Evolutionary conservation across 345 rosid species (phyloP).

Genomic region (Pistacia integerrima): DNA sequence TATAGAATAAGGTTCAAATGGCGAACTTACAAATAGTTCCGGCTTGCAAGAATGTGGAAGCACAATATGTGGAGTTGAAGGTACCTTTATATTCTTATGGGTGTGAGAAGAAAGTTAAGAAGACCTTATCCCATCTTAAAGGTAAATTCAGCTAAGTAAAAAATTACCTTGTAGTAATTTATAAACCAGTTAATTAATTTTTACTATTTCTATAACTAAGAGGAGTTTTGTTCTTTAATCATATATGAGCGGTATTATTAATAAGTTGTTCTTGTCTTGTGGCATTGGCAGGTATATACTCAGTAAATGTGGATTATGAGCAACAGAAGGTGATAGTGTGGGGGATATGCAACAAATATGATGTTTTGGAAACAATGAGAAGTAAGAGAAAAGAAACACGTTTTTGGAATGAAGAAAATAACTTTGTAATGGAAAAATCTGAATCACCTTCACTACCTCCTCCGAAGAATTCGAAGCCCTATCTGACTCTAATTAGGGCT

Average conservation of each 20-base stretch:
- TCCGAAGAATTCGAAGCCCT: slow-evolving; percentile 20
- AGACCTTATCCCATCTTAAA: slow-evolving; percentile 71
- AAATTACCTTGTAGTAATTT: too few species aligned
- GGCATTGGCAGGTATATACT: slow-evolving; percentile 63
- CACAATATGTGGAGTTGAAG: slow-evolving; percentile 92
- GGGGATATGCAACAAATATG: slow-evolving; percentile 87
- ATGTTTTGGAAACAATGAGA: slow-evolving; percentile 57
- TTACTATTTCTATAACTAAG: too few species aligned
- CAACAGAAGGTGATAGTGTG: slow-evolving; percentile 86
- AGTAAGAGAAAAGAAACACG: slow-evolving; percentile 79
- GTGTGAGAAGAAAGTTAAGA: slow-evolving; percentile 77
- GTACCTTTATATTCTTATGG: slow-evolving; percentile 91
- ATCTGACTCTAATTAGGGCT: slow-evolving; percentile 42
- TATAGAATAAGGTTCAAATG: slow-evolving; percentile 31
- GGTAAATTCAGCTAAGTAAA: slow-evolving; percentile 35
- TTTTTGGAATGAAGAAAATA: slow-evolving; percentile 69
- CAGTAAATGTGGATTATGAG: slow-evolving; percentile 63
- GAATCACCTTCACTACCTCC: slow-evolving; percentile 17
- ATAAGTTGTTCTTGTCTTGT: neutral
- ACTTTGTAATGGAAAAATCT: slow-evolving; percentile 27
- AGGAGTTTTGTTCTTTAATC: too few species aligned
- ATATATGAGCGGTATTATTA: too few species aligned
- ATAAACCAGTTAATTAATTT: too few species aligned
- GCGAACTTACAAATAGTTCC: slow-evolving; percentile 68
- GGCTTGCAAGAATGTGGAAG: slow-evolving; percentile 70